Base-by-base conservation (phyloP, 208 protist genomes). In the Wallacemonas rigidus region DNA sequence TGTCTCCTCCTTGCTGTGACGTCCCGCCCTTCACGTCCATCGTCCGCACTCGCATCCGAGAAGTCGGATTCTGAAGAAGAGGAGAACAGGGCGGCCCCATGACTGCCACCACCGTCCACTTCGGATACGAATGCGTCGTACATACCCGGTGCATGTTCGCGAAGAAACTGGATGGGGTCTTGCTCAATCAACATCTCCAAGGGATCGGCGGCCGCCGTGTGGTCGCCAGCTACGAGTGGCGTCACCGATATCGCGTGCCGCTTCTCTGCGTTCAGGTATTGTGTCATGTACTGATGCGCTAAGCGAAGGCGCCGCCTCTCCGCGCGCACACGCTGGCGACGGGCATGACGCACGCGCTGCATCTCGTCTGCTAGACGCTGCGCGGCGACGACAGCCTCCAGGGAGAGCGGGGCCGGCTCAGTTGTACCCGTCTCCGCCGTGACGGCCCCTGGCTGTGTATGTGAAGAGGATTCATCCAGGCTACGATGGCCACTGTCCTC, bases 161-260 rank as follows among this genome's bases (percentile, higher is more conserved):
- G 12, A 1, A 72, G 8, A 40, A 74, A 67, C 45, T 81, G 68
- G 39, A 53, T 11, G 17, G 58, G 41, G 50, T 87, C 74, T 55
- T 87, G 80, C 5, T 84, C 79, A 53, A 85, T 48, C 44, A 90
- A 57, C 39, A 90, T 77, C 60, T 65, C 60, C 4, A 1, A 8
- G n/a, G 60, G n/a, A 3, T 26, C 40, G 9, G 17, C 15, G 5
- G n/a, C 39, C 9, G 57, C 38, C 17, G 60, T 47, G 60, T 6
- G 17, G 26, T 26, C 26, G 26, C 26, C 26, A 26, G 26, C 26
- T 26, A 26, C 26, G 26, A 26, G 61, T 56, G 56, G 48, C 48
- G 3, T 76, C 17, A n/a, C 57, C 15, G 38, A 58, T 14, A 14
- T 67, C 43, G 50, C 50, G 2, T 50, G 50, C 41, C 7, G 3